These are phyloP conservation scores for Neospermospora avenae DNA, from an alignment of 2,329 filamentous ascomycete genomes.

Conservation along the genomic window DNA sequence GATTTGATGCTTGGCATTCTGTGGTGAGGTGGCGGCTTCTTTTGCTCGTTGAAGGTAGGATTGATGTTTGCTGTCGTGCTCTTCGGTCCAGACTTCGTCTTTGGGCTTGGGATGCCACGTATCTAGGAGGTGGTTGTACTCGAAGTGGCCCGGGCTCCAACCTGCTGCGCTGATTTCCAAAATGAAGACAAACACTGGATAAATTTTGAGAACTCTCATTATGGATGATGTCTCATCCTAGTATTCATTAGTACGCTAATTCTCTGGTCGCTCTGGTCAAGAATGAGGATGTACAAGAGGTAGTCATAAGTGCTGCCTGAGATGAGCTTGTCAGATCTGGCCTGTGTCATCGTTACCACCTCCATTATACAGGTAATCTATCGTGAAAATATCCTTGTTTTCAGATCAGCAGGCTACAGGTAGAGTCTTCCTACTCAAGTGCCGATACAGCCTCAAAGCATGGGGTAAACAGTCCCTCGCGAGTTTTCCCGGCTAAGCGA, in stretches of 20 bases:
- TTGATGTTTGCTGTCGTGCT: not conserved
- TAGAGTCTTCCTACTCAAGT: no score
- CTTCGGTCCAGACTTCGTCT: slow-evolving; percentile 1
- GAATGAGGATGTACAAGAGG: not conserved
- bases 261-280: not conserved
- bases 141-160: not conserved
- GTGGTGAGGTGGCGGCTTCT: not conserved
- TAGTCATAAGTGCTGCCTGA: not conserved
- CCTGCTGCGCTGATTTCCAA: not conserved
- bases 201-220: not conserved
- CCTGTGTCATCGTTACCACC: not conserved
- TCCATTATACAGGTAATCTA: not conserved
- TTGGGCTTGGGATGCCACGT: slow-evolving; percentile 1
- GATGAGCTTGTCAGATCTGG: not conserved
- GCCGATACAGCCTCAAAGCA: not conserved
- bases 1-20: not conserved
- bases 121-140: not conserved
- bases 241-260: no score
- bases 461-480: not conserved
- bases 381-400: not conserved
- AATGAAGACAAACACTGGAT: not conserved
- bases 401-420: no score
- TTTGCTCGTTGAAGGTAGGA: not conserved
- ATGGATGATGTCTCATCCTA: not conserved
- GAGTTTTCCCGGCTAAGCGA: slow-evolving; percentile 1